Conservation (phyloP, 768 basidiomycete species). For the Exsudoporus frostii region DNA sequence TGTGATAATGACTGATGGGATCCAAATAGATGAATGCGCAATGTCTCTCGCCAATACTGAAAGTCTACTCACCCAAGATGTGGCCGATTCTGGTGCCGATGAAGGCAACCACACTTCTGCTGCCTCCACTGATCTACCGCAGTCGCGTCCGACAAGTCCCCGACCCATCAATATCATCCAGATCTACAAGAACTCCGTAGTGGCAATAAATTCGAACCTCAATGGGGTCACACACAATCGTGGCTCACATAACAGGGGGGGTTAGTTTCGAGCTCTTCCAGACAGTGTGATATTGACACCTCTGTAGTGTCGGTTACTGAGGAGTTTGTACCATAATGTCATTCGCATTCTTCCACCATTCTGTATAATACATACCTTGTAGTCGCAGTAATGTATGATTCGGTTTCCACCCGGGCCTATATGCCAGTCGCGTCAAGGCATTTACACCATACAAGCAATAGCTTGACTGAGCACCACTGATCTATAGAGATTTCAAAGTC, state of each 20-base stretch:
- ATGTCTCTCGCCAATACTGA: background rate
- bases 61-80: background rate
- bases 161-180: background rate
- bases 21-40: background rate
- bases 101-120: background rate
- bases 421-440: background rate
- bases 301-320: background rate
- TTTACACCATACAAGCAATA: background rate
- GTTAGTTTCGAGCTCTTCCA: background rate
- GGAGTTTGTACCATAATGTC: background rate
- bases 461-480: too few species aligned
- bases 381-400: background rate
- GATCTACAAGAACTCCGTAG: slow-evolving; percentile 1
- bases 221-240: background rate
- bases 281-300: background rate
- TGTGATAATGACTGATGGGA: background rate
- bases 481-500: too few species aligned
- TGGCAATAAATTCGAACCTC: slow-evolving; percentile 3
- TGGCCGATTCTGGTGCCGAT: background rate
- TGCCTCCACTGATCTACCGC: background rate
- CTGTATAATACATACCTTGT: background rate
- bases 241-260: background rate
- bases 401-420: background rate
- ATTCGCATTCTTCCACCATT: background rate
- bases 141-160: background rate